Conservation (phyloP, 768 basidiomycete genomes). For the Russula olivacea region DNA sequence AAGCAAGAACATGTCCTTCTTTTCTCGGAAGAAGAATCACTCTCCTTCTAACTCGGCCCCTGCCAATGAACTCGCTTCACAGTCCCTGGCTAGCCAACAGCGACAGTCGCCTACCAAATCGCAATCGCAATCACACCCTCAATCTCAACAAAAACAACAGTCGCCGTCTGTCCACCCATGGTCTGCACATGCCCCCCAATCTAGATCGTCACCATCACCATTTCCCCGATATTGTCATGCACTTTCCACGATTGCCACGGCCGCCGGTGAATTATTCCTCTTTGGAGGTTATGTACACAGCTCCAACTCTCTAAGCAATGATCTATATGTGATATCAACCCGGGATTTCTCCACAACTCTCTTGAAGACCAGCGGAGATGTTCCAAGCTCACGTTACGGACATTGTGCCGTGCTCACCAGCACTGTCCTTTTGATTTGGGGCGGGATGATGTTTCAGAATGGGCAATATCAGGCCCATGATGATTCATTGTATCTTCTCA, state of each 20-base stretch:
- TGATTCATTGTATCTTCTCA: conserved; percentile 42
- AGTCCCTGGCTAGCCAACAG: too few relatives aligned
- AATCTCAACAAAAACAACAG: too few relatives aligned
- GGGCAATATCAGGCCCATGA: conserved; percentile 72
- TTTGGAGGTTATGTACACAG: conserved; percentile 96
- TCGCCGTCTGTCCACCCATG: too few relatives aligned
- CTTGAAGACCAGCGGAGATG: conserved; percentile 81
- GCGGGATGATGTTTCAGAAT: conserved; percentile 79
- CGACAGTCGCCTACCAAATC: too few relatives aligned
- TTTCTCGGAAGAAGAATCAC: too few relatives aligned
- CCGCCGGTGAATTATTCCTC: conserved; percentile 84
- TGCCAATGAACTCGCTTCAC: too few relatives aligned
- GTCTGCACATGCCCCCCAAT: too few relatives aligned
- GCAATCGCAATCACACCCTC: too few relatives aligned
- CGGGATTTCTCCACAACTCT: conserved; percentile 72
- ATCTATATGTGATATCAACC: conserved; percentile 82
- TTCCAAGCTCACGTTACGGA: conserved; percentile 84
- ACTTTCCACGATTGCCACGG: conserved; percentile 68
- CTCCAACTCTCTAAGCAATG: conserved; percentile 61
- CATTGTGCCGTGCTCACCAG: conserved; percentile 88
- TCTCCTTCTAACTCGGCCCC: too few relatives aligned
- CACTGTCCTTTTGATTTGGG: conserved; percentile 92
- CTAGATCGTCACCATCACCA: conserved; percentile 54
- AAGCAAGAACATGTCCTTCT: too few relatives aligned
- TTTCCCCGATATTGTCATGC: conserved; percentile 96